phyloP scores from a whole-genome alignment of 257 asterid species.

The Solanum corneliomulleri region DNA sequence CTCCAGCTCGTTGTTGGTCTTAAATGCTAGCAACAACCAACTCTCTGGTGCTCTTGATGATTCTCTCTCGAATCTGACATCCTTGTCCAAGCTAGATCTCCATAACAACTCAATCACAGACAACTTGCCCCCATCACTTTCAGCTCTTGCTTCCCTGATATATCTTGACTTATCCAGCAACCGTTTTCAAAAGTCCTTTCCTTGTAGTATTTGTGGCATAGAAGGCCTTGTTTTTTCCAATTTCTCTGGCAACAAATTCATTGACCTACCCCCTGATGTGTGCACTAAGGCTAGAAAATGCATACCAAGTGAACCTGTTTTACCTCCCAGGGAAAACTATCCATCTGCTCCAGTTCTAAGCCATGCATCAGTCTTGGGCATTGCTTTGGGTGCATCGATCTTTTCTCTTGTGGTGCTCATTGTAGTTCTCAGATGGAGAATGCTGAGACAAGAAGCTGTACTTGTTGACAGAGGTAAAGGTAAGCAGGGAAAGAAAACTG shows the following conservation, averaged over 20 bases:
- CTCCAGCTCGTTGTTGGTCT: conserved; percentile 34
- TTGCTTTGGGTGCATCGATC: conserved; percentile 17
- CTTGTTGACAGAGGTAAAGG: conserved; percentile 11
- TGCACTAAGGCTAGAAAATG: conserved; percentile 30
- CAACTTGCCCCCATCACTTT: conserved; percentile 39
- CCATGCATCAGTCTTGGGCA: conserved; percentile 13
- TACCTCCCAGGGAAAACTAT: not conserved
- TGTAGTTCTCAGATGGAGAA: conserved; percentile 27
- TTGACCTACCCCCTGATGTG: conserved; percentile 21
- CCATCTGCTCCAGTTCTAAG: conserved; percentile 4
- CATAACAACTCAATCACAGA: conserved; percentile 54
- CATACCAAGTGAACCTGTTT: conserved; percentile 5
- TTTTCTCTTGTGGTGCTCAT: conserved; percentile 20
- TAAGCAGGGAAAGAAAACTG: conserved; percentile 19
- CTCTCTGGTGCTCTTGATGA: conserved; percentile 34
- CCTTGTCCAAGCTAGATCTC: conserved; percentile 52
- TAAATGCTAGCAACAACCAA: conserved; percentile 56
- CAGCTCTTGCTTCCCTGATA: conserved; percentile 45
- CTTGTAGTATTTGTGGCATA: conserved; percentile 54
- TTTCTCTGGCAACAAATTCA: conserved; percentile 58
- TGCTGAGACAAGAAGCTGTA: conserved; percentile 7
- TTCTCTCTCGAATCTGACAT: conserved; percentile 37
- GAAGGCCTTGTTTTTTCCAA: conserved; percentile 45
- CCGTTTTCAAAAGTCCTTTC: conserved; percentile 38
- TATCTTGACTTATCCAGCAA: conserved; percentile 73